These are phyloP conservation scores for Mycena vulgaris DNA, from an alignment of 768 basidiomycete species.

Conservation along the genomic window DNA sequence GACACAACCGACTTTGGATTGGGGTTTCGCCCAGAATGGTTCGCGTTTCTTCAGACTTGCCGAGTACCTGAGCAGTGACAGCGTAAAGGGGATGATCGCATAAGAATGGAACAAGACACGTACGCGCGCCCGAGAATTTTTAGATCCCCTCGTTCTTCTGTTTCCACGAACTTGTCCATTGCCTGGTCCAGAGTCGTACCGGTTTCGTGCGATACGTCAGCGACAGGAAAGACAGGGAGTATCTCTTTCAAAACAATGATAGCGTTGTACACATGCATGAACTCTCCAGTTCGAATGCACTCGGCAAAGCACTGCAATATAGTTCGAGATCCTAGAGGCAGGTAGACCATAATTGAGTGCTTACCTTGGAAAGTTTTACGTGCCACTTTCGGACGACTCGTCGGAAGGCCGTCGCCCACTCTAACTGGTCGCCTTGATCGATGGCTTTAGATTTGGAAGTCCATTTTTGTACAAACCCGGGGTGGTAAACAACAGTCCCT, in stretches of 20 bases:
- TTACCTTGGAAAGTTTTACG: constrained; percentile 78
- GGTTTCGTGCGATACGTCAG: constrained; percentile 65
- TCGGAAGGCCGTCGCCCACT: constrained; percentile 77
- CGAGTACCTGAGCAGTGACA: constrained; percentile 66
- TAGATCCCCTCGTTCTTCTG: constrained; percentile 87
- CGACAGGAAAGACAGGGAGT: constrained; percentile 88
- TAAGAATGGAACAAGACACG: constrained; percentile 44
- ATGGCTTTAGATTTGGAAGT: constrained; percentile 64
- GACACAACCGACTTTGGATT: constrained; percentile 14
- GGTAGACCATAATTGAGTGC: constrained; percentile 15
- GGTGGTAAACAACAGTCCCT: constrained; percentile 73
- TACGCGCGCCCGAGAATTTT: constrained; percentile 87
- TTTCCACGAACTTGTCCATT: constrained; percentile 78
- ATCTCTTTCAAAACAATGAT: constrained; percentile 95
- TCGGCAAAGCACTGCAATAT: constrained; percentile 76
- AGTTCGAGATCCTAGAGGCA: neutral
- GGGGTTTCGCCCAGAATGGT: constrained; percentile 30
- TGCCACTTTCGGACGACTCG: constrained; percentile 89
- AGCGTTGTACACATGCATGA: constrained; percentile 98
- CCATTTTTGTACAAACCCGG: constrained; percentile 76
- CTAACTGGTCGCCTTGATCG: constrained; percentile 68
- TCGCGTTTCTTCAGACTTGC: constrained; percentile 85
- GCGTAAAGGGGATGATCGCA: neutral
- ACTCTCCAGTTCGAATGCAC: constrained; percentile 90
- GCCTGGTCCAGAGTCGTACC: constrained; percentile 71